Evolutionary conservation across 2,329 filamentous ascomycete genomes (phyloP).

Genomic region (Magnaporthales sp.): DNA sequence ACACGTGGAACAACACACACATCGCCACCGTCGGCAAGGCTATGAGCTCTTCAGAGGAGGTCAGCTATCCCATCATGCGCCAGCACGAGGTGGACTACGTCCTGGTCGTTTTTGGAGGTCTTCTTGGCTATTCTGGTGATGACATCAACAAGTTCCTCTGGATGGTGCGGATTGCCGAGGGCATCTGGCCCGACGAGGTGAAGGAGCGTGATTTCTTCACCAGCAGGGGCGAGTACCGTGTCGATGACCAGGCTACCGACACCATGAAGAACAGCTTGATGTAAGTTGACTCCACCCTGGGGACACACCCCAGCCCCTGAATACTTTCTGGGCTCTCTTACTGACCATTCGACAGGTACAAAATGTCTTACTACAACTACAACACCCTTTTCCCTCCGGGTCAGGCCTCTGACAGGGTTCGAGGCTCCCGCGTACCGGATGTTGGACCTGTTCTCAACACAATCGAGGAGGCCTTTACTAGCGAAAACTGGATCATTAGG

Average conservation of each 20-base stretch:
- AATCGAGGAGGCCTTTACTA: conserved; percentile 94
- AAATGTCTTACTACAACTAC: conserved; percentile 99
- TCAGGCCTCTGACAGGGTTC: conserved; percentile 84
- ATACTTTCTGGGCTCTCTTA: background rate
- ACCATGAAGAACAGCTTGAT: conserved; percentile 99
- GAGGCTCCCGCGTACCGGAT: conserved; percentile 70
- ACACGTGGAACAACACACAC: conserved; percentile 99
- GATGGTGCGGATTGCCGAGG: conserved; percentile 99
- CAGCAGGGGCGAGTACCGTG: conserved; percentile 82
- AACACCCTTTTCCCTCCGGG: conserved; percentile 83
- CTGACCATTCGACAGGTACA: conserved; percentile 61
- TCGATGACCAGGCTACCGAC: conserved; percentile 86
- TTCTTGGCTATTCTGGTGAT: conserved; percentile 94
- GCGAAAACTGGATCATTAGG: conserved; percentile 99
- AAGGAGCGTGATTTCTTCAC: conserved; percentile 98
- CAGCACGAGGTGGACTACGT: conserved; percentile 99
- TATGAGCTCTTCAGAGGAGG: conserved; percentile 95
- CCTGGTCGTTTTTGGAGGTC: conserved; percentile 90
- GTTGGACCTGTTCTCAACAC: conserved; percentile 79
- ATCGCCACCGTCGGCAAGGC: conserved; percentile 98
- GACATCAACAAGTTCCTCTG: conserved; percentile 99
- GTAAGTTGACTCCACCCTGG: conserved; percentile 43
- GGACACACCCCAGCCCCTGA: background rate
- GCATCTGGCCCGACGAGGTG: conserved; percentile 99
- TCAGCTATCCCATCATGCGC: conserved; percentile 96